Base-by-base conservation (phyloP, 768 basidiomycete genomes). In the Tricholoma saponaceum region DNA sequence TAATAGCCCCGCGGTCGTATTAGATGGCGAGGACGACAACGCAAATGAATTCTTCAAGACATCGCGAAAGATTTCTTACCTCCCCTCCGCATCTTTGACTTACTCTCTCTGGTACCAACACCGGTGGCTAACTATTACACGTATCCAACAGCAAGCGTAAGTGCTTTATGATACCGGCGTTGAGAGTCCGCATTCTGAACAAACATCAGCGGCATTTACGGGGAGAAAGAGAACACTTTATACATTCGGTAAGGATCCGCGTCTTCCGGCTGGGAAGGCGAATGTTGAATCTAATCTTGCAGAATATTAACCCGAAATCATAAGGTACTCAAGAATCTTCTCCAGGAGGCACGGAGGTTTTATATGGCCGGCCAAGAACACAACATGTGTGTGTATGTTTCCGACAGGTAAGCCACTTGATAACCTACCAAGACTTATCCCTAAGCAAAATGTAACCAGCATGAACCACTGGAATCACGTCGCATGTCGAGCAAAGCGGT, bases 401-500 rank as follows among this genome's bases (percentile, higher is more conserved):
- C 76, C 3, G 74, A 76, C 20, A 63, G 62, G 80, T 79, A 41
- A 35, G 58, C 65, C 7, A 10, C 16, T 23, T 25, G 2, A 18
- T 14, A 4, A 7, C 10, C 16, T 28, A 9, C 14, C 9, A 39
- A 20, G 13, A 46, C 10, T 25, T 14, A 14, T 33, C 12, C 14
- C 8, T 30, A 12, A 35, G 14, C 30, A n/a, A 13, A 23, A 30
- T 23, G 10, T 20, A 28, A 12, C 20, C 44, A 66, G 62, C 32
- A 52, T 51, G 58, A 72, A 76, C 53, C 59, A 71, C 57, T 87
- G 85, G 85, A 73, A 70, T 20, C 73, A 74, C 39, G 74, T 83
- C 41, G 74, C 80, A 6, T 76, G 73, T 4, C 80, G 84, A 20
- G 74, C 78, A 23, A 85, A 83, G 62, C 82, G 87, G 7, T 74